These are phyloP conservation scores for Botrytis squamosa DNA, from an alignment of 2,329 filamentous ascomycete genomes.

Conservation along the genomic window DNA sequence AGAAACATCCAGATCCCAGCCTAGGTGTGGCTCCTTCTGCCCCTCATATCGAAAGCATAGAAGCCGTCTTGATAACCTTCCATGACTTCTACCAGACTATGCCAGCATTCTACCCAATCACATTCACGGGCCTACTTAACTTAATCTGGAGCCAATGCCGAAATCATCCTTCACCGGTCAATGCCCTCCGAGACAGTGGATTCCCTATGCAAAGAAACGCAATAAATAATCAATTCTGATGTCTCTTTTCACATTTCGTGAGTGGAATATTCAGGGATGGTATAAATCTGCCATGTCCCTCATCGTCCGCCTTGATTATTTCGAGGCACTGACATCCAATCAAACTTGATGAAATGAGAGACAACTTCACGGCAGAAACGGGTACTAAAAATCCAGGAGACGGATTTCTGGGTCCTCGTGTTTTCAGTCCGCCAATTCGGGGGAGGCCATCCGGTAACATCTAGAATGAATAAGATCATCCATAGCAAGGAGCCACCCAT, in stretches of 20 bases:
- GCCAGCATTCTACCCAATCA: conserved; percentile 9
- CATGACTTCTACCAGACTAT: conserved; percentile 15
- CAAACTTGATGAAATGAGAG: conserved; percentile 8
- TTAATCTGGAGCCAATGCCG: conserved; percentile 10
- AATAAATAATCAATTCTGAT: conserved; percentile 1
- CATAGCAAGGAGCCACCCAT: conserved; percentile 12
- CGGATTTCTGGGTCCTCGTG: conserved; percentile 19
- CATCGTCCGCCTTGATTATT: conserved; percentile 18
- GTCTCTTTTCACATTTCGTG: conserved; percentile 8
- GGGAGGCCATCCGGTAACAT: conserved; percentile 22
- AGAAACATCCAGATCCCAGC: conserved; percentile 12
- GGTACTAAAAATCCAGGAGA: conserved; percentile 20
- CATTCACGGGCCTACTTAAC: neutral
- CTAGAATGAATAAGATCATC: conserved; percentile 19
- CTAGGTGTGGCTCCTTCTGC: neutral
- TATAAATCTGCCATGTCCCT: conserved; percentile 10
- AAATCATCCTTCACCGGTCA: conserved; percentile 19
- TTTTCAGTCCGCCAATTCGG: conserved; percentile 18
- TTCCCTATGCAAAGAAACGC: conserved; percentile 3
- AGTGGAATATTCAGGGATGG: conserved; percentile 20
- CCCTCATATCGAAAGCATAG: conserved; percentile 14
- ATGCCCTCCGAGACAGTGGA: conserved; percentile 16
- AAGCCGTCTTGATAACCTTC: conserved; percentile 18
- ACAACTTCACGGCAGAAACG: conserved; percentile 17
- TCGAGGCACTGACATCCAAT: conserved; percentile 1